Percentiles rank a stretch among this genome's conserved stretches.
phyloP scores from a whole-genome alignment of 495 filamentous ascomycete species.

The Evansstolkia leycettana region DNA sequence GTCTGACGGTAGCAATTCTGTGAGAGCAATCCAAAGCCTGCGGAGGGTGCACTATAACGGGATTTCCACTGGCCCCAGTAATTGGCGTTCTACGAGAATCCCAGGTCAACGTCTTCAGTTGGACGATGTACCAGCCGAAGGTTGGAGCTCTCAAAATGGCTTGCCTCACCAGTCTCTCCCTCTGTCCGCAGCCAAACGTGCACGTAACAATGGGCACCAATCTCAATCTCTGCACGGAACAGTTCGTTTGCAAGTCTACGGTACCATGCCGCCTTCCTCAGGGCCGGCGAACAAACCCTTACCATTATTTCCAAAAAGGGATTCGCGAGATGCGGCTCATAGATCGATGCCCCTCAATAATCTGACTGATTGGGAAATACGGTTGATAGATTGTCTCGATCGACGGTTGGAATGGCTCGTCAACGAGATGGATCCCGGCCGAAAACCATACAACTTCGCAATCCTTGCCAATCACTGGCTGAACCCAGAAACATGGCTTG shows the following conservation, averaged over 20 bases:
- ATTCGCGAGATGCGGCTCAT: not conserved
- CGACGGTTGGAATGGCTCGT: conserved; percentile 28
- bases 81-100: too few species aligned
- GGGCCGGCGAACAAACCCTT: not conserved
- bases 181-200: too few species aligned
- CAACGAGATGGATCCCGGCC: conserved; percentile 26
- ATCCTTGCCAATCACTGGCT: conserved; percentile 33
- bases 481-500: conserved; percentile 28
- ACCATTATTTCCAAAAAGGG: not conserved
- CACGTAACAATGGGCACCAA: too few species aligned
- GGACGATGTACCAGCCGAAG: too few species aligned
- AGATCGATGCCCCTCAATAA: conserved; percentile 1
- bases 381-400: conserved; percentile 21
- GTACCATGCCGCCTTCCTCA: not conserved
- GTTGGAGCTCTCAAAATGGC: too few species aligned
- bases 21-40: not conserved
- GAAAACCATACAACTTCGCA: conserved; percentile 30
- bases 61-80: too few species aligned
- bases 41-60: too few species aligned
- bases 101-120: too few species aligned
- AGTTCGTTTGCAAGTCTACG: too few species aligned
- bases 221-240: too few species aligned
- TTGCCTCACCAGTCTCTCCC: too few species aligned
- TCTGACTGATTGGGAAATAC: conserved; percentile 26
- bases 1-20: conserved; percentile 8